Evolutionary conservation across 2,329 filamentous ascomycete genomes (phyloP).

Genomic region (Phialophora macrospora): DNA sequence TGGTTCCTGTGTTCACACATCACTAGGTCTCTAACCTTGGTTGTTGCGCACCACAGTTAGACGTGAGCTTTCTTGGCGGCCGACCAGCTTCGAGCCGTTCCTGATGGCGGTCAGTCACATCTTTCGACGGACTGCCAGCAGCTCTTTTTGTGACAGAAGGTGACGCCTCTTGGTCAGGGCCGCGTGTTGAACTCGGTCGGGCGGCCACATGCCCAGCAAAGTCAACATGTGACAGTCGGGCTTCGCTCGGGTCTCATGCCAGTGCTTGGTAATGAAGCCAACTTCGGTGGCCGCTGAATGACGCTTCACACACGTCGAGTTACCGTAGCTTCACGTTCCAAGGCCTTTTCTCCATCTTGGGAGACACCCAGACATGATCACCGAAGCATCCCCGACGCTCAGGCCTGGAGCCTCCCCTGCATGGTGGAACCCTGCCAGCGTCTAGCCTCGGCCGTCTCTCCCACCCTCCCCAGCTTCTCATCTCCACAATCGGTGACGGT

Average conservation of each 20-base stretch:
- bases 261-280: background rate
- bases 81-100: background rate
- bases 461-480: background rate
- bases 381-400: slow-evolving; percentile 3
- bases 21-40: background rate
- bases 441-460: background rate
- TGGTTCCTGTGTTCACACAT: background rate
- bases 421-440: background rate
- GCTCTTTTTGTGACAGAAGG: background rate
- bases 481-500: background rate
- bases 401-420: background rate
- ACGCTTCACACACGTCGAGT: background rate
- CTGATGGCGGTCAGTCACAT: background rate
- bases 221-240: background rate
- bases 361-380: background rate
- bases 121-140: background rate
- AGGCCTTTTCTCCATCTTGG: background rate
- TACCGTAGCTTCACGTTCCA: background rate
- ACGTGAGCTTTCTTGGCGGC: background rate
- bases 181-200: too few relatives aligned
- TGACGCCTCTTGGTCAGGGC: background rate
- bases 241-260: background rate
- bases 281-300: background rate
- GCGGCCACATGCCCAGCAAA: too few relatives aligned
- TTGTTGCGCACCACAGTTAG: background rate